A percentile compares a stretch with the other conserved stretches of the same genome.
These are phyloP conservation scores for Diaporthe longicolla DNA, from an alignment of 2,329 filamentous ascomycete genomes.

Conservation along the genomic window DNA sequence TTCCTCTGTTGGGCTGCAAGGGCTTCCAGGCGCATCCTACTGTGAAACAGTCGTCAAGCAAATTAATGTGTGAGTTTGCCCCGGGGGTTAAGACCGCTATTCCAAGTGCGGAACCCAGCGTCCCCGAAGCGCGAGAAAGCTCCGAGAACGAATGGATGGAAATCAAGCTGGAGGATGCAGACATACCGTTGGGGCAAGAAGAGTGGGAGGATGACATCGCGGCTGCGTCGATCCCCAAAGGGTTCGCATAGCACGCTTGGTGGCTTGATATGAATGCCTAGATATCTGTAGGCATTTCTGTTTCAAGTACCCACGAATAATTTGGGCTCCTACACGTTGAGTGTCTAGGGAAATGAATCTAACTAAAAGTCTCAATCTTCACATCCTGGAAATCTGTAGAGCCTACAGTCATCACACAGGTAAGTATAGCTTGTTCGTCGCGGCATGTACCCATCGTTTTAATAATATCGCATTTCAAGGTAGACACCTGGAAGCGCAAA, in stretches of 20 bases:
- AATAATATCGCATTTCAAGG: no score
- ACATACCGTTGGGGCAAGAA: neutral
- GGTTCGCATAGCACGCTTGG: neutral
- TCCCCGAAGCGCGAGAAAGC: neutral
- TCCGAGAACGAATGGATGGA: neutral
- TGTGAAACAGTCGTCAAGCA: neutral
- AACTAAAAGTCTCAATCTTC: no score
- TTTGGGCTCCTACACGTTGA: no score
- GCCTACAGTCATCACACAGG: no score
- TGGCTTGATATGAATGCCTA: neutral
- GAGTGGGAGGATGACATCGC: neutral
- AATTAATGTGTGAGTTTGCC: neutral
- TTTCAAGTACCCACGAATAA: neutral
- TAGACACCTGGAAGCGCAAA: no score
- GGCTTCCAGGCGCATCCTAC: no score
- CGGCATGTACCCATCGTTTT: no score
- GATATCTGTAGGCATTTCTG: neutral
- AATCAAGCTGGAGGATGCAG: neutral
- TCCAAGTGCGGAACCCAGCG: no score
- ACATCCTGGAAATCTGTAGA: no score
- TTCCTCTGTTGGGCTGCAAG: no score
- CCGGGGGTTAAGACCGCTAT: neutral
- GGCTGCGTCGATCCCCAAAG: neutral
- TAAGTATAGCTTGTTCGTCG: no score
- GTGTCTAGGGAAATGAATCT: neutral